A percentile compares a stretch with the other conserved stretches of the same genome.
Conservation (phyloP, 2,329 filamentous ascomycete species). For the Ophiostoma sp. region DNA sequence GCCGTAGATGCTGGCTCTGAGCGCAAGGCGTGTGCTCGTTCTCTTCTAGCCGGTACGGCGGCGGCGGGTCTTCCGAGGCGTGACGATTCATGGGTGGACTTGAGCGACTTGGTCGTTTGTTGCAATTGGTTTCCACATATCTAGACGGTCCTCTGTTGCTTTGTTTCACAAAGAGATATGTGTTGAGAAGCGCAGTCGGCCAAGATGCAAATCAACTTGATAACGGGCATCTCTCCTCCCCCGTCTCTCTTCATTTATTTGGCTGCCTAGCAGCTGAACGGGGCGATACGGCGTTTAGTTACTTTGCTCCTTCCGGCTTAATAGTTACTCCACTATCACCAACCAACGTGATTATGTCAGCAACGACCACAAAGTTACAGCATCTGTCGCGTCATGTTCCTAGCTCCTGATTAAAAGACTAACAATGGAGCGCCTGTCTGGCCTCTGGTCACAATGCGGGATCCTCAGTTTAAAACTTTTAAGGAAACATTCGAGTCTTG, state of each 20-base stretch:
- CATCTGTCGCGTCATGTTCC: no score
- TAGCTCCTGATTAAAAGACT: background rate
- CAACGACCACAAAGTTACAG: no score
- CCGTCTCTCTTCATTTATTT: background rate
- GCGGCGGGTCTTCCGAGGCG: background rate
- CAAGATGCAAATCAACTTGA: background rate
- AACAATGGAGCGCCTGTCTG: background rate
- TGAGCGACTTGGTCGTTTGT: no score
- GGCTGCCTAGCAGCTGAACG: background rate
- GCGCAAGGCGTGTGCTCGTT: background rate
- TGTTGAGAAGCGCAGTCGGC: no score
- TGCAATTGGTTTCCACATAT: no score
- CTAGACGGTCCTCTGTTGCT: no score
- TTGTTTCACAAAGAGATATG: no score
- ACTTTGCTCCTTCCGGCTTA: no score
- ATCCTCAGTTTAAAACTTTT: background rate
- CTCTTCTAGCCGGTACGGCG: background rate
- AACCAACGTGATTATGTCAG: no score
- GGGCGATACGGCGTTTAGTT: no score
- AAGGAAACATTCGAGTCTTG: background rate
- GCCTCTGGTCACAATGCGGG: background rate
- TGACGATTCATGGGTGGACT: no score
- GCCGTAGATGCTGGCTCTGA: background rate
- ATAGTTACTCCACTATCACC: no score
- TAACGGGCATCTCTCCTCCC: background rate